phyloP scores from a whole-genome alignment of 495 filamentous ascomycete species.

The Tuber indicum region DNA sequence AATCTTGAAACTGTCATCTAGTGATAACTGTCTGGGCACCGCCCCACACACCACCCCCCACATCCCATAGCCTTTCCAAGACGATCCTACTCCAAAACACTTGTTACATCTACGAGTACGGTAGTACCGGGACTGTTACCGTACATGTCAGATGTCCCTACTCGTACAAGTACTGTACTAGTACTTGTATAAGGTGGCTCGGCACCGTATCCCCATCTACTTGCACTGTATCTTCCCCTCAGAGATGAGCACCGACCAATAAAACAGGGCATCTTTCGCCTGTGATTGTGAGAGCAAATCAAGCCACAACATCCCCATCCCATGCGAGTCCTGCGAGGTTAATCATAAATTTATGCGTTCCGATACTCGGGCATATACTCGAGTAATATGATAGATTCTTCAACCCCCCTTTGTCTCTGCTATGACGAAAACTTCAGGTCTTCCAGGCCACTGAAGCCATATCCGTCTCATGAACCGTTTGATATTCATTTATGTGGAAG shows the following conservation, averaged over 20 bases:
- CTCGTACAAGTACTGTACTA: no score
- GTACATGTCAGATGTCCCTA: no score
- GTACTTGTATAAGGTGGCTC: not conserved
- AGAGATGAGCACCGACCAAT: not conserved
- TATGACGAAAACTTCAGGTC: not conserved
- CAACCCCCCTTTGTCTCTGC: not conserved
- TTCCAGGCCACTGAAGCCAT: constrained; percentile 8
- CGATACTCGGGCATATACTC: constrained; percentile 12
- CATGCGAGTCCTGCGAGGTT: constrained; percentile 15
- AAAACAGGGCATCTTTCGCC: not conserved
- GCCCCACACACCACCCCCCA: constrained; percentile 6
- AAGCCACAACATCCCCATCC: constrained; percentile 4
- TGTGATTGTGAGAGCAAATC: not conserved
- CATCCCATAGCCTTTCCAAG: not conserved
- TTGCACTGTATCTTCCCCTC: not conserved
- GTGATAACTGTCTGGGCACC: constrained; percentile 27
- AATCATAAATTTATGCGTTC: constrained; percentile 25
- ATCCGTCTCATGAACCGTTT: constrained; percentile 29
- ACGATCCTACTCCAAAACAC: constrained; percentile 18
- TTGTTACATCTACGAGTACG: not conserved
- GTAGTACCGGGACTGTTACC: not conserved
- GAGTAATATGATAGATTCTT: not conserved
- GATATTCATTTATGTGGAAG: not conserved
- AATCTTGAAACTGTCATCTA: constrained; percentile 35
- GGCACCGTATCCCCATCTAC: not conserved